phyloP scores from a whole-genome alignment of 2,329 filamentous ascomycete species.

The Trichoderma hamatum region DNA sequence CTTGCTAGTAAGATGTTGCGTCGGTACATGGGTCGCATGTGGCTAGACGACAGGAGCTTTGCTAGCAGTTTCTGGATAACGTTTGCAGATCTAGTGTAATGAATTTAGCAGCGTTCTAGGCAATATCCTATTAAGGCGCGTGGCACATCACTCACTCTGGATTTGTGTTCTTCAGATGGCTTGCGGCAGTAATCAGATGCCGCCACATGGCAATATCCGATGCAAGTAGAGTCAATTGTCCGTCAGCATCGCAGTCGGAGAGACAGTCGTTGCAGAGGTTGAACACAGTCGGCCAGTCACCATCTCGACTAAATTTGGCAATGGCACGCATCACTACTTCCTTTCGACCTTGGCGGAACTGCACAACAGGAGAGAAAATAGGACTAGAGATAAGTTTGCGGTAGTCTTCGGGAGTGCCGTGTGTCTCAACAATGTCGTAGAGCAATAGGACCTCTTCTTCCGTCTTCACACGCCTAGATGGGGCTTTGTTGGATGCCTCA shows the following conservation, averaged over 20 bases:
- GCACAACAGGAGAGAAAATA: constrained; percentile 46
- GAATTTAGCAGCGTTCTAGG: no score
- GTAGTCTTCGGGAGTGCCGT: constrained; percentile 48
- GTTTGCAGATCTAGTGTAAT: constrained; percentile 31
- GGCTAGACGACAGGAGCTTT: constrained; percentile 36
- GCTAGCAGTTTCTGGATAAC: constrained; percentile 39
- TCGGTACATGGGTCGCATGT: constrained; percentile 44
- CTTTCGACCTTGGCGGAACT: constrained; percentile 52
- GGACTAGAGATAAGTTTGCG: constrained; percentile 45
- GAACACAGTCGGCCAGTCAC: constrained; percentile 49
- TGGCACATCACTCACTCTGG: constrained; percentile 38
- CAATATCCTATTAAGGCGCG: background rate
- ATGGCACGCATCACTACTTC: constrained; percentile 50
- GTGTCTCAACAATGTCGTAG: constrained; percentile 50
- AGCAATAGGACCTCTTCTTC: constrained; percentile 57
- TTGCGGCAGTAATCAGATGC: constrained; percentile 45
- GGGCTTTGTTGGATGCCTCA: constrained; percentile 30
- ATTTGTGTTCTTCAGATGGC: constrained; percentile 38
- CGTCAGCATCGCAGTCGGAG: constrained; percentile 42
- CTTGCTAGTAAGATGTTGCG: constrained; percentile 46
- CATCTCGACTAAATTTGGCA: constrained; percentile 41
- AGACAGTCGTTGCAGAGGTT: constrained; percentile 50
- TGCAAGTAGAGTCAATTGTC: constrained; percentile 46
- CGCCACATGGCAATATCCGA: constrained; percentile 50
- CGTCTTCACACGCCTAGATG: constrained; percentile 43